Conservation (phyloP, 2,329 filamentous ascomycete species). For the Trichophyton rubrum region DNA sequence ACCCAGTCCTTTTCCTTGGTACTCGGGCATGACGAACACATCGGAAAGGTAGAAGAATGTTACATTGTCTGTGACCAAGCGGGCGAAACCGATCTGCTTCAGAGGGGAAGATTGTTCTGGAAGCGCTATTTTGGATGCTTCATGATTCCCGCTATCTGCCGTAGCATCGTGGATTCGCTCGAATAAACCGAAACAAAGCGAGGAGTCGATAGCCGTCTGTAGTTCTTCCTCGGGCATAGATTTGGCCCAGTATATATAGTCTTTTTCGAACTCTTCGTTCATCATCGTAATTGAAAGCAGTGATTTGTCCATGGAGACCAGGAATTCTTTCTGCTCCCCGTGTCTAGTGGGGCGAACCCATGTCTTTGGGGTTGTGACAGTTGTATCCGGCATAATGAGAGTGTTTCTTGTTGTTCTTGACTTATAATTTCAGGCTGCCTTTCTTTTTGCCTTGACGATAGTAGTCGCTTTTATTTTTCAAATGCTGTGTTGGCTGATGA, state of each 20-base stretch:
- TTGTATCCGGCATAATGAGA: not conserved
- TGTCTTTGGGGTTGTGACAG: not conserved
- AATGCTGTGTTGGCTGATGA: not conserved
- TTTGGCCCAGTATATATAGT: conserved; percentile 50
- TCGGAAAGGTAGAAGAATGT: conserved; percentile 60
- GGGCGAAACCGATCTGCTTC: conserved; percentile 45
- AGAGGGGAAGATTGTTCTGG: conserved; percentile 9
- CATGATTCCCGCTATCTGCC: conserved; percentile 8
- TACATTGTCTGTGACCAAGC: conserved; percentile 57
- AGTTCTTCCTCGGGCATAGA: conserved; percentile 39
- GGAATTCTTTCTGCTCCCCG: conserved; percentile 30
- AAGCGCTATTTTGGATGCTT: conserved; percentile 6
- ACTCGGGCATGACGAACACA: conserved; percentile 50
- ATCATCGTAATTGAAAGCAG: conserved; percentile 44
- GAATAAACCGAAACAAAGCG: conserved; percentile 50
- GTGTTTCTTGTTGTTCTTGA: not conserved
- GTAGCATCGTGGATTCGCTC: conserved; percentile 8
- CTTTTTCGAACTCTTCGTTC: conserved; percentile 44
- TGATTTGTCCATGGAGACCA: conserved; percentile 48
- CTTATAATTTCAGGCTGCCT: not conserved
- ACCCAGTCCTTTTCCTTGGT: conserved; percentile 51
- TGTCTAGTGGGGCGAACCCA: conserved; percentile 1
- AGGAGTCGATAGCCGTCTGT: conserved; percentile 44
- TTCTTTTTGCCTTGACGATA: not conserved
- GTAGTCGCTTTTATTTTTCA: not conserved